Base-by-base conservation (phyloP, 495 filamentous ascomycete species). In the Bacidia gigantensis region DNA sequence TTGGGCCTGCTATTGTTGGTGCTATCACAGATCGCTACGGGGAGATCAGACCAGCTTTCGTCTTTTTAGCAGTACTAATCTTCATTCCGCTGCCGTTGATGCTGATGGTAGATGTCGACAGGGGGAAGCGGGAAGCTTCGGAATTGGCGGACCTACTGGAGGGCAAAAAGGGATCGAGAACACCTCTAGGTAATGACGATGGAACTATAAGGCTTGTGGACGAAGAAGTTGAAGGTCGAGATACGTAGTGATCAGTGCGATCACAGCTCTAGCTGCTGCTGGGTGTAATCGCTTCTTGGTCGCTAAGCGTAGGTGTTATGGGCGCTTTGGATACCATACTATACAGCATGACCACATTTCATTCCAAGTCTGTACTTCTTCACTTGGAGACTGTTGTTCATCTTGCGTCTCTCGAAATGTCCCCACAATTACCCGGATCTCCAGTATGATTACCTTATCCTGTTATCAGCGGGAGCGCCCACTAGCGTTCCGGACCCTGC, bases 1-100 rank as follows among this genome's bases (percentile, higher is more conserved):
- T 98, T 63, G 92, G 92, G 0, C 92, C 92, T 3, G 83, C 87
- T 2, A 90, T 98, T 61, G 93, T 97, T 1, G 92, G 92, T 2
- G 78, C 80, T 0, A 89, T 98, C 52, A 95, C 92, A 12, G 89
- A 96, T 60, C 78, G 74, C 14, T 86, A 86, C 50, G 92, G 92
- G 1, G 82, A 89, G 56, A 97, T 98, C 53, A 72, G 92, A 57
- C 88, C 88, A 26, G 88, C 90, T 1, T 98, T 98, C 62, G 84
- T 85, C 70, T 98, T 98, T 60, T 69, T 98, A 25, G 89, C 88
- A 1, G 72, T 81, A 3, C 67, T 98, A 29, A 82, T 98, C 9
- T 81, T 84, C 35, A 61, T 93, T 0, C 89, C 92, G 11, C 76
- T 88, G 26, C 87, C 88, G 3, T 66, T 97, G 20, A 89, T 97